Base-by-base conservation (phyloP, 257 asterid genomes). In the Marsdenia floribunda region DNA sequence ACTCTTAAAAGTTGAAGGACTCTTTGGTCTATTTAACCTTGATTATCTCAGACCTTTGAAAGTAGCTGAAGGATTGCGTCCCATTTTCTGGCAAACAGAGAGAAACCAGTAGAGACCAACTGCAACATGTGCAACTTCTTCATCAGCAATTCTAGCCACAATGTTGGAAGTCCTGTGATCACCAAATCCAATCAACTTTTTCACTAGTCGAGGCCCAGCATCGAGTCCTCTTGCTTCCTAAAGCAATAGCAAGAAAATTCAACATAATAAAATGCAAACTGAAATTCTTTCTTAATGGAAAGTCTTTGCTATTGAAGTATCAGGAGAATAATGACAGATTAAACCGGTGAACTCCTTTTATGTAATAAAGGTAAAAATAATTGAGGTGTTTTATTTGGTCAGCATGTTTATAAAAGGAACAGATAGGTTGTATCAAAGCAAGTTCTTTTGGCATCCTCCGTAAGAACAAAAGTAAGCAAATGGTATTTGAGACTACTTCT, bases 161-260 rank as follows among this genome's bases (percentile, higher is more conserved):
- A 94, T 92, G 76, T 80, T 85, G 70, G 99, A 92, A 79, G 96
- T 89, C 81, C 96, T 87, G 58, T 64, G 82, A 84, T 94, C 98
- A 61, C 99, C 98, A 77, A 87, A 94, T 61, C 99, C 96, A 47
- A 83, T 75, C 73, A 94, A 71, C 70, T 89, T 94, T 79, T 89
- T 88, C 79, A 92, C 93, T 44, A 94, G 91, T 55, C 99, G 91
- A 35, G 98, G 99, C 75, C 98, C 99, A 26, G 99, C 99, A 80
- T 94, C 99, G 37, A 94, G 90, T 18, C 99, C 97, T 84, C 99
- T 84, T 24, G 99, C 99, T 83, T 94, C 99, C 99, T 92, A 81
- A 22, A 77, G 68, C 16, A 63, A 37, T 37, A 38, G 16, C 5
- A 65, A 74, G 15, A 53, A 24, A 33, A 64, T 37, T 18, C 1